phyloP scores from a whole-genome alignment of 2,329 filamentous ascomycete genomes.

The Fusarium chuoi region DNA sequence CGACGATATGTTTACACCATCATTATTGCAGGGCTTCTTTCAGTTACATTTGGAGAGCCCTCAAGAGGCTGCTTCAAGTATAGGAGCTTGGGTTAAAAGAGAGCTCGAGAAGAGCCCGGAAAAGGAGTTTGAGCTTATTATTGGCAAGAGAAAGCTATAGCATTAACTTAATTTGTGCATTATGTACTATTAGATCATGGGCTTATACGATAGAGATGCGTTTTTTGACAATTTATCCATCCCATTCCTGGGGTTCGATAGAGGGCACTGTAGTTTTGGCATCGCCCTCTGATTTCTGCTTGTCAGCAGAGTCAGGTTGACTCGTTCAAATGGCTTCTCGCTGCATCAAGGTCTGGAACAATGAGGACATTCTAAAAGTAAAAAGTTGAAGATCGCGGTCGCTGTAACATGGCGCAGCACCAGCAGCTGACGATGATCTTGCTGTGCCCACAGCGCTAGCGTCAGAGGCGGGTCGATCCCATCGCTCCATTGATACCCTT shows the following conservation, averaged over 20 bases:
- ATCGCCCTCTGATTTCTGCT: not conserved
- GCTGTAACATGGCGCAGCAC: not conserved
- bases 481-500: not conserved
- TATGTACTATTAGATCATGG: not conserved
- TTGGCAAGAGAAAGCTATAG: conserved; percentile 21
- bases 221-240: not conserved
- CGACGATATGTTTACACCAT: conserved; percentile 58
- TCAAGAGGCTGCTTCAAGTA: conserved; percentile 47
- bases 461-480: not conserved
- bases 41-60: conserved; percentile 56
- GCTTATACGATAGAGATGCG: not conserved
- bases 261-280: too few species aligned
- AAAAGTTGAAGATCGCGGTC: not conserved
- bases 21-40: conserved; percentile 61
- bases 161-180: not conserved
- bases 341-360: not conserved
- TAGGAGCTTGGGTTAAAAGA: conserved; percentile 51
- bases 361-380: not conserved
- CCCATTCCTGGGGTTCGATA: not conserved
- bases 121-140: conserved; percentile 47
- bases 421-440: not conserved
- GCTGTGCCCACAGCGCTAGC: not conserved
- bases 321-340: not conserved
- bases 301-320: too few species aligned
- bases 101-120: conserved; percentile 46